These are phyloP conservation scores for Pachyrhizus erosus DNA, from an alignment of 306 rosid species.

Conservation along the genomic window DNA sequence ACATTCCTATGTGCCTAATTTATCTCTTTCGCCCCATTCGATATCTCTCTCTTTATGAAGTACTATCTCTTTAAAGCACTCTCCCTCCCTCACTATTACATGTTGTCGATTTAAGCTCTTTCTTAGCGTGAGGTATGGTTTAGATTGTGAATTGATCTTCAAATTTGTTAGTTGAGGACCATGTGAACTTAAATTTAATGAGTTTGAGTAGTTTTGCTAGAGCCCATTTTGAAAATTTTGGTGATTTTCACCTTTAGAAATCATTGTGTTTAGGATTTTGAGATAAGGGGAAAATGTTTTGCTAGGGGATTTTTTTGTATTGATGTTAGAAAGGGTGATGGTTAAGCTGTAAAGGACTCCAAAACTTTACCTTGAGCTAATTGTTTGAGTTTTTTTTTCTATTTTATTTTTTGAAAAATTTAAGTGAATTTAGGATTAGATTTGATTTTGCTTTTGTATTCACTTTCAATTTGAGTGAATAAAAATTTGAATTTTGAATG, in stretches of 20 bases:
- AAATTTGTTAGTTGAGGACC: too few relatives aligned
- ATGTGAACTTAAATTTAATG: too few relatives aligned
- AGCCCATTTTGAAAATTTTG: neutral
- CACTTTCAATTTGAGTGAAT: too few relatives aligned
- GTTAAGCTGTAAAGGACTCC: neutral
- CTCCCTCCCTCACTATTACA: neutral
- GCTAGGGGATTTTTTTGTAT: too few relatives aligned
- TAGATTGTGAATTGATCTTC: too few relatives aligned
- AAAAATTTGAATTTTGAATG: too few relatives aligned
- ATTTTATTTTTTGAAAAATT: neutral
- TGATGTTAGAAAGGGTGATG: neutral
- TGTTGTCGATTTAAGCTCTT: slow-evolving; percentile 1
- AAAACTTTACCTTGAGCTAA: neutral
- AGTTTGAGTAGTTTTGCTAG: too few relatives aligned
- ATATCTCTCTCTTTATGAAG: too few relatives aligned
- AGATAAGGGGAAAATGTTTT: neutral
- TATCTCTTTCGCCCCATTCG: neutral
- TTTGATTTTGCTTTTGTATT: neutral
- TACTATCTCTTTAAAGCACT: neutral
- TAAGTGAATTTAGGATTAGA: neutral
- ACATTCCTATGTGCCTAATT: neutral
- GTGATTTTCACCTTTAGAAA: neutral
- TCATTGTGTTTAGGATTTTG: neutral
- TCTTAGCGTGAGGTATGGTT: too few relatives aligned
- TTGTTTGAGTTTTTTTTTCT: neutral